These are phyloP conservation scores for Rhytidhysteron rufulum DNA, from an alignment of 2,329 filamentous ascomycete species.

Conservation along the genomic window DNA sequence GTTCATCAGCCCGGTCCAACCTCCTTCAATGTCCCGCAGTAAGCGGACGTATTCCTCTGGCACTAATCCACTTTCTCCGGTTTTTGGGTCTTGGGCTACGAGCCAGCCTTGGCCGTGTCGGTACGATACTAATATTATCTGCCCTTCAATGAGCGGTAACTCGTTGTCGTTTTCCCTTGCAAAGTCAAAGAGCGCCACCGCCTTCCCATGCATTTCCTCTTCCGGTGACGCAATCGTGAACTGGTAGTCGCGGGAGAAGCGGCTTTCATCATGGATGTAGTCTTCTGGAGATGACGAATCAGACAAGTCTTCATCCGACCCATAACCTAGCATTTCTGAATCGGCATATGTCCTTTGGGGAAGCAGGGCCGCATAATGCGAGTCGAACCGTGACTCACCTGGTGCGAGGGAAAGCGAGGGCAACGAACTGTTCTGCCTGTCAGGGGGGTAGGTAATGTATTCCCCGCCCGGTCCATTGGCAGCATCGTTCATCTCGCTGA, in stretches of 20 bases:
- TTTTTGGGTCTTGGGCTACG: slow-evolving; percentile 92
- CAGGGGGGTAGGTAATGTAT: slow-evolving; percentile 72
- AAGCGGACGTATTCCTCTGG: slow-evolving; percentile 95
- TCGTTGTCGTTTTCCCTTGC: slow-evolving; percentile 95
- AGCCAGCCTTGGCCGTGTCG: slow-evolving; percentile 96
- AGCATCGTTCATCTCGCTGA: slow-evolving; percentile 62
- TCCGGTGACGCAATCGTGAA: slow-evolving; percentile 94
- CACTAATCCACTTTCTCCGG: slow-evolving; percentile 87
- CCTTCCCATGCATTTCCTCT: slow-evolving; percentile 96
- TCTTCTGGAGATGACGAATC: slow-evolving; percentile 39
- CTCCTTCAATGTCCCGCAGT: slow-evolving; percentile 88
- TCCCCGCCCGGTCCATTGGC: slow-evolving; percentile 75
- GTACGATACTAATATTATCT: slow-evolving; percentile 95
- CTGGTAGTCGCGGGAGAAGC: slow-evolving; percentile 87
- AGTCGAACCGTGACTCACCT: slow-evolving; percentile 44
- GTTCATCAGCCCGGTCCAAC: slow-evolving; percentile 52
- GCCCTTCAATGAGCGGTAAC: slow-evolving; percentile 84
- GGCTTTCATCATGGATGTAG: slow-evolving; percentile 59
- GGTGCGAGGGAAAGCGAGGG: slow-evolving; percentile 22
- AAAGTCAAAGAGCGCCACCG: slow-evolving; percentile 93
- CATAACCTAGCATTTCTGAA: slow-evolving; percentile 36
- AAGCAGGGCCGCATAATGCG: slow-evolving; percentile 50
- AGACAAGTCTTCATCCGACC: slow-evolving; percentile 48
- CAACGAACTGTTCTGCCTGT: slow-evolving; percentile 37
- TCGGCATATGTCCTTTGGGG: slow-evolving; percentile 41